Conservation (phyloP, 2,329 filamentous ascomycete species). For the Fonsecaea monophora region DNA sequence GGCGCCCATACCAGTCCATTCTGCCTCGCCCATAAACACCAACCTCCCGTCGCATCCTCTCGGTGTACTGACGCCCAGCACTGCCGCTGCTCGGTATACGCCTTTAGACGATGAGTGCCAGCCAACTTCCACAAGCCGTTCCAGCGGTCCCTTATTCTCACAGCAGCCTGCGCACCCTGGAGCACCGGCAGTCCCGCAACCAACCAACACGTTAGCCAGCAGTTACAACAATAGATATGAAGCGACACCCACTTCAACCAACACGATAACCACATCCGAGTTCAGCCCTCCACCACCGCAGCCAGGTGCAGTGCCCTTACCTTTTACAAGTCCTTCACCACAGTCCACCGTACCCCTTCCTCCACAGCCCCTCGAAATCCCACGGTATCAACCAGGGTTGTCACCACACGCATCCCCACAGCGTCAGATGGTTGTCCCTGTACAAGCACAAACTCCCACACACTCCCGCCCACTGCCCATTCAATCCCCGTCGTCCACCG, state of each 20-base stretch:
- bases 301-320: conserved; percentile 27
- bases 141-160: neutral
- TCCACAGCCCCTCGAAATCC: conserved; percentile 19
- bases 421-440: conserved; percentile 17
- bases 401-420: conserved; percentile 19
- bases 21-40: conserved; percentile 37
- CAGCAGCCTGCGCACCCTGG: conserved; percentile 28
- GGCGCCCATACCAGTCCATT: conserved; percentile 36
- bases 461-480: conserved; percentile 22
- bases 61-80: conserved; percentile 19
- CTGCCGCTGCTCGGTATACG: conserved; percentile 33
- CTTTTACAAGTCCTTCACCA: conserved; percentile 5
- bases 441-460: conserved; percentile 24
- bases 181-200: conserved; percentile 30
- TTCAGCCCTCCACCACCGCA: conserved; percentile 31
- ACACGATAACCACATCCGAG: conserved; percentile 3
- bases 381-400: conserved; percentile 6
- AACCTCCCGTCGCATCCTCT: conserved; percentile 25
- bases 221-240: conserved; percentile 28
- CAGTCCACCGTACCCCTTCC: conserved; percentile 18
- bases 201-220: conserved; percentile 31
- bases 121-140: conserved; percentile 22
- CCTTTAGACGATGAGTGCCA: conserved; percentile 15
- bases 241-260: conserved; percentile 26
- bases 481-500: conserved; percentile 5